Conservation (phyloP, 2,329 filamentous ascomycete species). For the Diaporthe citrichinensis region DNA sequence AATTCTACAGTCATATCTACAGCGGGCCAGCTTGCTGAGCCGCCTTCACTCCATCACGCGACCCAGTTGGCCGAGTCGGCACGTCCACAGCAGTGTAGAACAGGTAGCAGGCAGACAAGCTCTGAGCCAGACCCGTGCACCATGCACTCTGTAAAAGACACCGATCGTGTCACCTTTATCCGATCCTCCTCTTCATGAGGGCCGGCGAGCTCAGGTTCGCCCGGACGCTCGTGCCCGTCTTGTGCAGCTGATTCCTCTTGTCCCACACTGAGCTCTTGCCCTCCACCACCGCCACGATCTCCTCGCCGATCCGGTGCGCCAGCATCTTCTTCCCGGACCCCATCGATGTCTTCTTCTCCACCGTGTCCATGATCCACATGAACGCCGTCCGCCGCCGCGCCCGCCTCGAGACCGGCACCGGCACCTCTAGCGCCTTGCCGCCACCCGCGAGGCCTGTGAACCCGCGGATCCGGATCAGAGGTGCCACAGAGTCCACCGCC, state of each 20-base stretch:
- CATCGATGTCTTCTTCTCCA: constrained; percentile 80
- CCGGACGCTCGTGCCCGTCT: constrained; percentile 82
- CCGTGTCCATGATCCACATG: constrained; percentile 90
- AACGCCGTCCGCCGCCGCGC: constrained; percentile 86
- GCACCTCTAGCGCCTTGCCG: constrained; percentile 86
- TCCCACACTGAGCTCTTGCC: constrained; percentile 90
- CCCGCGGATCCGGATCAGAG: constrained; percentile 83
- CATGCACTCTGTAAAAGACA: not conserved
- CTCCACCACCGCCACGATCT: constrained; percentile 89
- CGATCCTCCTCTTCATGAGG: constrained; percentile 51
- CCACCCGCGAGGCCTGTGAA: constrained; percentile 87
- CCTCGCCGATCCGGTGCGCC: constrained; percentile 84
- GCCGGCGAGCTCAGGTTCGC: constrained; percentile 73
- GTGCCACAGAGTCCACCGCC: constrained; percentile 93
- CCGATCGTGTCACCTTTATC: not conserved
- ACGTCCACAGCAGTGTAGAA: not conserved
- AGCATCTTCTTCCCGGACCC: constrained; percentile 81
- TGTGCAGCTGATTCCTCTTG: constrained; percentile 82
- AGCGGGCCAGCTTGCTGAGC: not conserved
- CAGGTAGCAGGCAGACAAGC: not conserved
- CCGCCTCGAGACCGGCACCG: constrained; percentile 80
- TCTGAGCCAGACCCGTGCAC: not conserved
- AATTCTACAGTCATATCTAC: not conserved
- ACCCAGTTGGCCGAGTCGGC: not conserved
- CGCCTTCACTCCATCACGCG: not conserved